Conservation (phyloP, 202 grass and related monocot genomes). For the Elaeis oleifera region DNA sequence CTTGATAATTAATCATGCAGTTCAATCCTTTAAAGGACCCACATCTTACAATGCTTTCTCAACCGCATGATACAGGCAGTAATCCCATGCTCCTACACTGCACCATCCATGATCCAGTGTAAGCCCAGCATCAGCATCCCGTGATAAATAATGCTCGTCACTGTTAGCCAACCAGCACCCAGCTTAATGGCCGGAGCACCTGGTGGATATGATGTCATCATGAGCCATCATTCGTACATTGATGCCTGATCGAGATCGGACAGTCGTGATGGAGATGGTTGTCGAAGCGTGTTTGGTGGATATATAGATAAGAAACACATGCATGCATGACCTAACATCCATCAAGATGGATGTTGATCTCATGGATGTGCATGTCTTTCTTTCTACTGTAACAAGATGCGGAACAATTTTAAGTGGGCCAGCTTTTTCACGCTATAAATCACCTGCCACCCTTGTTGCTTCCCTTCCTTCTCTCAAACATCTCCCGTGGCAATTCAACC, state of each 20-base stretch:
- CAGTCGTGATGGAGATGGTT: conserved; percentile 35
- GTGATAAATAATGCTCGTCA: conserved; percentile 44
- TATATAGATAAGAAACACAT: conserved; percentile 17
- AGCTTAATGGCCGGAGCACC: conserved; percentile 63
- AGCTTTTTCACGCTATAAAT: conserved; percentile 55
- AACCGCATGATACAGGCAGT: no score
- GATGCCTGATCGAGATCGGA: conserved; percentile 39
- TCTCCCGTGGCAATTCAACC: background rate
- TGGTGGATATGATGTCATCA: conserved; percentile 33
- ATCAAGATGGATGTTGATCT: background rate
- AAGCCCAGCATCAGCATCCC: no score
- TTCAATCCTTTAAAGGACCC: no score
- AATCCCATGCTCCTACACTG: no score
- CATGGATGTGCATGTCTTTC: no score
- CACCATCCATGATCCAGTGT: no score
- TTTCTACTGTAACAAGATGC: no score
- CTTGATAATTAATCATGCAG: conserved; percentile 20
- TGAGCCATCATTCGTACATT: conserved; percentile 5
- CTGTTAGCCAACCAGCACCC: conserved; percentile 58
- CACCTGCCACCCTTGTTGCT: conserved; percentile 22
- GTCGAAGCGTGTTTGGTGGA: conserved; percentile 37
- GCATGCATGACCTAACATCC: conserved; percentile 20
- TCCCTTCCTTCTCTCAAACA: conserved; percentile 21
- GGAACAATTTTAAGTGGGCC: no score
- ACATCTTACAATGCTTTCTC: no score